Conservation (phyloP, 768 basidiomycete species). For the Leccinum incarnatum region DNA sequence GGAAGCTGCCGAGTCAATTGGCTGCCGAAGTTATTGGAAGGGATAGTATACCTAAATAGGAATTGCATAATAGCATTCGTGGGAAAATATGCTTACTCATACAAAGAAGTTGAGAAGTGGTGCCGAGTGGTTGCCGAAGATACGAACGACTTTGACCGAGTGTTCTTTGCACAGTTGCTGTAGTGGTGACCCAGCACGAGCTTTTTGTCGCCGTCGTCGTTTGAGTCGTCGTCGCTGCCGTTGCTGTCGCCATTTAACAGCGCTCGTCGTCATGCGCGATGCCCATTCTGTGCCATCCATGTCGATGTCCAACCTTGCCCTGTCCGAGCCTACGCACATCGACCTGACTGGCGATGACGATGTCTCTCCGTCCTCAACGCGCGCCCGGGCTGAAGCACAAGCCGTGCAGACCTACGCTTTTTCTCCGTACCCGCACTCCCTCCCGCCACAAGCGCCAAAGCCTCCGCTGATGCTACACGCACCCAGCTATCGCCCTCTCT, state of each 20-base stretch:
- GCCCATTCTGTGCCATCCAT: slow-evolving; percentile 29
- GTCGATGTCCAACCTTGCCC: slow-evolving; percentile 35
- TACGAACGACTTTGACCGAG: slow-evolving; percentile 17
- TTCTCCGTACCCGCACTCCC: slow-evolving; percentile 22
- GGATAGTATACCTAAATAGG: slow-evolving; percentile 15
- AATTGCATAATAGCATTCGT: slow-evolving; percentile 14
- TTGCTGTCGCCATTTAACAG: background rate
- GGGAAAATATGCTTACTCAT: slow-evolving; percentile 28
- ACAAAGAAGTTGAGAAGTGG: slow-evolving; percentile 4
- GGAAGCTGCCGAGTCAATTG: background rate
- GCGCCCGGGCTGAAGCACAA: slow-evolving; percentile 39
- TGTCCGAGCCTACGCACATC: slow-evolving; percentile 53
- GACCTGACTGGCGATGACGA: slow-evolving; percentile 74
- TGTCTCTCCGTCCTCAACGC: slow-evolving; percentile 31
- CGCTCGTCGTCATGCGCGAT: slow-evolving; percentile 27
- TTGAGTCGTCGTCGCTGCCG: background rate
- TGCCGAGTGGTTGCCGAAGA: slow-evolving; percentile 29
- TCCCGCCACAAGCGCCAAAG: slow-evolving; percentile 28
- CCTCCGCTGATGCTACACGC: slow-evolving; percentile 18
- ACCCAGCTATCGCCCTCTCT: slow-evolving; percentile 47
- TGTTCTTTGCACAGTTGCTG: slow-evolving; percentile 18
- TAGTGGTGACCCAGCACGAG: background rate
- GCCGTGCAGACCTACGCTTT: slow-evolving; percentile 31
- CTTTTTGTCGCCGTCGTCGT: background rate
- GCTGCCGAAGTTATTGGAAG: background rate